Conservation (phyloP, 805 yeast genomes). For the Hanseniaspora singularis region DNA sequence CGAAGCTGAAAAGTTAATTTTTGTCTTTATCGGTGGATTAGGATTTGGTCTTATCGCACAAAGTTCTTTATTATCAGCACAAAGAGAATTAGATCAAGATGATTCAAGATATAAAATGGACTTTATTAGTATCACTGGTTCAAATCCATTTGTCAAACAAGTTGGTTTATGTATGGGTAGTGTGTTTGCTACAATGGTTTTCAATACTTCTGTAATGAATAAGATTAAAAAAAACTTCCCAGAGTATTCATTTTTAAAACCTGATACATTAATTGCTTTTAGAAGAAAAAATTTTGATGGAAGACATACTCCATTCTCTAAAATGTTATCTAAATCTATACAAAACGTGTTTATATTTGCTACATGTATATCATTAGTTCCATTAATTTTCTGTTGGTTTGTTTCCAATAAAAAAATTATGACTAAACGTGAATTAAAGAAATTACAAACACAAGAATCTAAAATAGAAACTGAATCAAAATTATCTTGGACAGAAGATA, state of each 20-base stretch:
- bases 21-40: conserved; percentile 30
- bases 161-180: conserved; percentile 24
- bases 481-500: no score
- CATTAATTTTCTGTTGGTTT: conserved; percentile 19
- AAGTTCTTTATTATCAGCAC: conserved; percentile 25
- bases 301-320: conserved; percentile 17
- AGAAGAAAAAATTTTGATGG: conserved; percentile 23
- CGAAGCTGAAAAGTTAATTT: conserved; percentile 27
- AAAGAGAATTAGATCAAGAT: conserved; percentile 22
- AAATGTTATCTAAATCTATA: conserved; percentile 18
- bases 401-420: conserved; percentile 18
- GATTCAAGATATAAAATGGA: conserved; percentile 19
- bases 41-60: conserved; percentile 31
- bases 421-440: conserved; percentile 5
- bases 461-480: no score
- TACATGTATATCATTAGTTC: conserved; percentile 19
- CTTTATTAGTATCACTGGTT: conserved; percentile 22
- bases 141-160: conserved; percentile 21
- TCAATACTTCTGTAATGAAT: conserved; percentile 20
- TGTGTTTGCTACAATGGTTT: conserved; percentile 22
- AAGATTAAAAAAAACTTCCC: conserved; percentile 15
- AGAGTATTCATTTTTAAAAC: conserved; percentile 15
- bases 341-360: conserved; percentile 23
- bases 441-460: not conserved
- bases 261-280: conserved; percentile 19